Evolutionary conservation across 1,284 basidiomycete genomes (phyloP).

Genomic region (Tilletia walkeri): DNA sequence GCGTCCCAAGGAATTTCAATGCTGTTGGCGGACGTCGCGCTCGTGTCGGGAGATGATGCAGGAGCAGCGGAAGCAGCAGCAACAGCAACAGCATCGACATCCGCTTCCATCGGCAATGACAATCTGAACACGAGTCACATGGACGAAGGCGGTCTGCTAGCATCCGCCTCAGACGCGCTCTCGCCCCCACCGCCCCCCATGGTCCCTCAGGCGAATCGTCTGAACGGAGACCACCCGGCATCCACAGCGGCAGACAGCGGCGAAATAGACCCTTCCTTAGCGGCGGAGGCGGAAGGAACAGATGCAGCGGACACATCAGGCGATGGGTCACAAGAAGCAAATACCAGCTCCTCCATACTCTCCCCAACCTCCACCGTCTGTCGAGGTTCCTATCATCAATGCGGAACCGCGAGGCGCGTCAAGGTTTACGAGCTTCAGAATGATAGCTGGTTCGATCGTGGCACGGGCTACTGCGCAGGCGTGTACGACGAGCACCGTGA

Average conservation of each 20-base stretch:
- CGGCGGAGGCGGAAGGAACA: neutral
- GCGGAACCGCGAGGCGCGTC: conserved; percentile 52
- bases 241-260: no score
- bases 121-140: no score
- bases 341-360: conserved; percentile 18
- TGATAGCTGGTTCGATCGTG: conserved; percentile 51
- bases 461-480: conserved; percentile 54
- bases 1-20: neutral
- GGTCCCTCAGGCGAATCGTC: no score
- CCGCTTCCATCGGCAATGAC: no score
- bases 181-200: no score
- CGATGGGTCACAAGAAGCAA: neutral
- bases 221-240: no score
- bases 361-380: conserved; percentile 47
- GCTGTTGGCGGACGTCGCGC: neutral
- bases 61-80: no score
- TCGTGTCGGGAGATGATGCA: neutral
- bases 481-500: conserved; percentile 53
- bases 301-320: neutral
- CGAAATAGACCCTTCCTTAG: neutral
- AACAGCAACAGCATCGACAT: no score
- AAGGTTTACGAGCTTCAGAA: conserved; percentile 53
- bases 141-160: no score
- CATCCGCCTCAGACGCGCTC: no score
- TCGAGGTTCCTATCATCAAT: conserved; percentile 51